These are phyloP conservation scores for Cronartium quercuum DNA, from an alignment of 1,284 basidiomycete genomes.

Conservation along the genomic window DNA sequence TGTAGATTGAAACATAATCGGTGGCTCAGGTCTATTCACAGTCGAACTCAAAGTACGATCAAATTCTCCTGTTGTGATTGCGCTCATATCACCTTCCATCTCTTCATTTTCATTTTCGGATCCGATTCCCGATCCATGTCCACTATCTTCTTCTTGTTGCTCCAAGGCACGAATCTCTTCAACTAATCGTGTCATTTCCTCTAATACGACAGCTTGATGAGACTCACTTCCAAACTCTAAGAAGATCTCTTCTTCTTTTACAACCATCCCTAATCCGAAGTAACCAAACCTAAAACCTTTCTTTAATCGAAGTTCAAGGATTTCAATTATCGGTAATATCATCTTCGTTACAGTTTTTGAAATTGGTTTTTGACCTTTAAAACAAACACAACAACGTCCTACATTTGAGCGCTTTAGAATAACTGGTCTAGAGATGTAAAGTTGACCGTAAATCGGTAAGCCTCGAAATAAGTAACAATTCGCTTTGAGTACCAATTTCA, in stretches of 20 bases:
- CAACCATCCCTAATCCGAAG: slow-evolving; percentile 77
- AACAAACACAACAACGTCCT: slow-evolving; percentile 17
- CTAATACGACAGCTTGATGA: slow-evolving; percentile 57
- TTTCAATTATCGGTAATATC: slow-evolving; percentile 83
- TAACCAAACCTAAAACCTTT: slow-evolving; percentile 83
- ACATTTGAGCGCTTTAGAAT: slow-evolving; percentile 67
- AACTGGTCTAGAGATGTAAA: slow-evolving; percentile 73
- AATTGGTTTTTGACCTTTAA: slow-evolving; percentile 31
- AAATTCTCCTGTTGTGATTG: slow-evolving; percentile 53
- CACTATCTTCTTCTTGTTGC: background rate
- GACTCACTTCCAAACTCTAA: slow-evolving; percentile 79
- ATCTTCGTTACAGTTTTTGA: slow-evolving; percentile 57
- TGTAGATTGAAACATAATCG: slow-evolving; percentile 89
- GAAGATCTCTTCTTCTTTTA: slow-evolving; percentile 90
- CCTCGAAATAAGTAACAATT: slow-evolving; percentile 69
- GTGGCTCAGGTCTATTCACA: slow-evolving; percentile 43
- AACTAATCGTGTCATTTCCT: slow-evolving; percentile 64
- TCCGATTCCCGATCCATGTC: background rate
- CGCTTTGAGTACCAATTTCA: slow-evolving; percentile 35
- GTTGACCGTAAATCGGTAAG: slow-evolving; percentile 72
- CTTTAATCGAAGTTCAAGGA: slow-evolving; percentile 73
- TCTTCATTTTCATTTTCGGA: slow-evolving; percentile 40
- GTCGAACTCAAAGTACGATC: slow-evolving; percentile 42
- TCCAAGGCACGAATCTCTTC: slow-evolving; percentile 52
- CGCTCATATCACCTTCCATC: slow-evolving; percentile 39